Evolutionary conservation across 2,329 filamentous ascomycete species (phyloP).

Genomic region (Xylogone sp.): DNA sequence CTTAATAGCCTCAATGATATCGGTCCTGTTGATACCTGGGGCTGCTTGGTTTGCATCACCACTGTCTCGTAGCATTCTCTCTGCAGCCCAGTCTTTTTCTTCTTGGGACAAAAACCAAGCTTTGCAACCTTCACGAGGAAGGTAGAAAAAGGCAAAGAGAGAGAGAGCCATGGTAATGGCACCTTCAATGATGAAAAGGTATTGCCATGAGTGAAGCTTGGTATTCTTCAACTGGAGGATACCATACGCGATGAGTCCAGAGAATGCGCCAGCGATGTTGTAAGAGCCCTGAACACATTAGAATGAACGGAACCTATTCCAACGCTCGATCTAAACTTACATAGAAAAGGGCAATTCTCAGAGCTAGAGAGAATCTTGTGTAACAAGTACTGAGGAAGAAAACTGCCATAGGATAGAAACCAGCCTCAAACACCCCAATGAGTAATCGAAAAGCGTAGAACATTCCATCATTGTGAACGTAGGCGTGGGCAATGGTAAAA

Average conservation of each 20-base stretch:
- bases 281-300: conserved; percentile 21
- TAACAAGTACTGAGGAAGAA: conserved; percentile 26
- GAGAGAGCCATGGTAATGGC: conserved; percentile 34
- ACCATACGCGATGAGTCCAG: conserved; percentile 41
- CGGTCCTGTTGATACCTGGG: neutral
- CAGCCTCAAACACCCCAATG: conserved; percentile 23
- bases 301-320: neutral
- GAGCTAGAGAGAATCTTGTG: conserved; percentile 15
- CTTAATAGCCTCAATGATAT: neutral
- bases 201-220: conserved; percentile 35
- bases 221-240: conserved; percentile 25
- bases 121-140: conserved; percentile 24
- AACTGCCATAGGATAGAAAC: conserved; percentile 22
- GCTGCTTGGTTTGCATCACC: neutral
- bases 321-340: conserved; percentile 5
- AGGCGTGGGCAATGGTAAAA: conserved; percentile 20
- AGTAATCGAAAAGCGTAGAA: conserved; percentile 19
- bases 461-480: conserved; percentile 17
- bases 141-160: conserved; percentile 33
- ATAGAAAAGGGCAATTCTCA: conserved; percentile 5
- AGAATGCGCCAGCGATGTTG: conserved; percentile 51
- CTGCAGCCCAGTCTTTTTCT: neutral
- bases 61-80: neutral
- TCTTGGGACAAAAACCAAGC: conserved; percentile 6
- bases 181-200: conserved; percentile 43